Evolutionary conservation across 495 filamentous ascomycete genomes (phyloP), one percentile per base, ranked within the genome.

Genomic region (Saxispiralis lemnorum): DNA sequence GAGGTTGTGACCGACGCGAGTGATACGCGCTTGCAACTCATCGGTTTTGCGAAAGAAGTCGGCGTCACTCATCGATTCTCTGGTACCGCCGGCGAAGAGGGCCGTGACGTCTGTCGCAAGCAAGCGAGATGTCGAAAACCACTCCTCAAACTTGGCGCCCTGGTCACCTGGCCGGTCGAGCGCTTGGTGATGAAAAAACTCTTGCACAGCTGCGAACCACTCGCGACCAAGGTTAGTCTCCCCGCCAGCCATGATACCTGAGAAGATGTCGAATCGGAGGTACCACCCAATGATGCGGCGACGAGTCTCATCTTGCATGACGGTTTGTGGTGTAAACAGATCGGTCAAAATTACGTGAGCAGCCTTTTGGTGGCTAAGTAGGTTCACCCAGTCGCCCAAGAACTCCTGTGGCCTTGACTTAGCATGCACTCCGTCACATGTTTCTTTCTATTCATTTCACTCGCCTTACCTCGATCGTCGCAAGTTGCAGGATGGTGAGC

Each of bases 301-400:
- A 36, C 74, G 72, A 16, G 78, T 67, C 21, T 77, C 66, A 24
- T 73, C 73, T 48, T 79, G 64, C 62, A 79, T 79, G 17, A 81
- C 76, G 0, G 81, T 78, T 44, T 86, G 66, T 1, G 86, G 83
- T 0, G 79, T 83, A 48, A 81, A 80, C 0, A 94, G 58, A 48
- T 81, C 69, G 2, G 71, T 80, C 35, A 97, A 66, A 48, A 97
- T 71, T 40, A 81, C 71, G 54, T 81, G 72, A 1, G 89, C 88
- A 6, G 88, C 89, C 59, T 78, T 87, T 59, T 94, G 86, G 60
- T 97, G 89, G 28, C 83, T 80, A 55, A 88, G 73, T 35, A 95
- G 67, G 53, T 88, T 94, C 41, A 84, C 72, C 83, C 83, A 95
- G 55, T 97, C 89, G 7, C 89, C 89, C 43, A 94, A 70, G 52